Base-by-base conservation (phyloP, 306 rosid genomes). In the Leucaena leucocephala region DNA sequence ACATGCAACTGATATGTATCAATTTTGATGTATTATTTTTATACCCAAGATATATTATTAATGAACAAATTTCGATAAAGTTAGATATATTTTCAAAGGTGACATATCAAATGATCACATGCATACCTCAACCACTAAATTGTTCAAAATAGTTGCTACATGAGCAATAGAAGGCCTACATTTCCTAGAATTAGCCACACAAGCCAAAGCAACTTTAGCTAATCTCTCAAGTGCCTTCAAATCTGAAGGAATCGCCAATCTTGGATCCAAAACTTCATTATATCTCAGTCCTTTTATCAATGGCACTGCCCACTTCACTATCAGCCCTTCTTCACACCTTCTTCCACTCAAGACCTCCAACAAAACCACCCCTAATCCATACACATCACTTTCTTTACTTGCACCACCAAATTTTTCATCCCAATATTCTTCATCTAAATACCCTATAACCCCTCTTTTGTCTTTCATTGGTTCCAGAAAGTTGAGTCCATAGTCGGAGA, bases 341-440 rank as follows among this genome's bases (percentile, higher is more conserved):
- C 93, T 91, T 44, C 98, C 98, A 80, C 91, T 95, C 81, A 95
- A 74, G 74, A 95, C 63, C 88, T 95, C 97, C 76, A 95, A 85
- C 64, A 92, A 45, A 17, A 95, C 87, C 67, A 95, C 90, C 36
- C 98, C 98, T 78, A 91, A 88, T 3, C 98, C 98, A 75, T 88
- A 92, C 43, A 95, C 88, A 76, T 95, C 98, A 78, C 87, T 92
- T 46, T 92, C 98, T 79, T 90, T 92, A 50, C 90, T 76, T 65
- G 81, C 88, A 11, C 89, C 87, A 12, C 76, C 58, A 0, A 6
- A 3, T 27, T 34, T 13, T 14, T 61, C 39, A 5, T 63, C 72
- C 96, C 96, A 92, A 73, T 84, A 94, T 77, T 92, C 97, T 35
- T 84, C 90, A 76, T 91, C 97, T 33, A 91, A 93, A 66, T 88